Evolutionary conservation across 78 protist species (phyloP).

Genomic region (Speleostelium caveatum): DNA sequence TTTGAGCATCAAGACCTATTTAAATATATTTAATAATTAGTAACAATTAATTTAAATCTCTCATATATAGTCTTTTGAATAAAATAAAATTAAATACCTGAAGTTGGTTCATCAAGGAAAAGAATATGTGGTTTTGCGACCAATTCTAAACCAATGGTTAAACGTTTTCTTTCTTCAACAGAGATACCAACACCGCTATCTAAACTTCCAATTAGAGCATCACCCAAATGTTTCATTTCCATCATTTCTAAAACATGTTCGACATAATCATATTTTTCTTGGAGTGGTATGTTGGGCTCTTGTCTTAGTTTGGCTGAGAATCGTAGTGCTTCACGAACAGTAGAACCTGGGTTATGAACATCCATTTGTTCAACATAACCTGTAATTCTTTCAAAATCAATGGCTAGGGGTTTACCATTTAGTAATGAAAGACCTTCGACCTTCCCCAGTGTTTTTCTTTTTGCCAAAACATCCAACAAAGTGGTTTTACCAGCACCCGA

Average conservation of each 20-base stretch:
- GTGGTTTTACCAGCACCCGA: slow-evolving; percentile 92
- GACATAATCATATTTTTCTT: slow-evolving; percentile 42
- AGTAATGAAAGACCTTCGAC: slow-evolving; percentile 78
- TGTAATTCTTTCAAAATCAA: slow-evolving; percentile 73
- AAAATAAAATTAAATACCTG: slow-evolving; percentile 68
- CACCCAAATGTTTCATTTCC: slow-evolving; percentile 81
- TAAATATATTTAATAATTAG: slow-evolving; percentile 90
- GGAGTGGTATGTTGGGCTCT: slow-evolving; percentile 32
- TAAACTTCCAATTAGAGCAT: slow-evolving; percentile 72
- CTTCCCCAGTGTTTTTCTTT: slow-evolving; percentile 83
- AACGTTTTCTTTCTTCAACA: slow-evolving; percentile 74
- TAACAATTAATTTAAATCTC: slow-evolving; percentile 48
- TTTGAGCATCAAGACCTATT: not conserved
- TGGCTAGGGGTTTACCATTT: slow-evolving; percentile 82
- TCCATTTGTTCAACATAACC: slow-evolving; percentile 83
- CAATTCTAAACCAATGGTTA: slow-evolving; percentile 80
- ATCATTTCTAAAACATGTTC: slow-evolving; percentile 70
- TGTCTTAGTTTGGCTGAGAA: slow-evolving; percentile 65
- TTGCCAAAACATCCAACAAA: slow-evolving; percentile 88
- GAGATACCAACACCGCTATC: slow-evolving; percentile 77
- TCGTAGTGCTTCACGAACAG: slow-evolving; percentile 68
- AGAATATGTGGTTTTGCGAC: slow-evolving; percentile 80
- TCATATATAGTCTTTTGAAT: slow-evolving; percentile 33
- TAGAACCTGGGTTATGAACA: slow-evolving; percentile 62
- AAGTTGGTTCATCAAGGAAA: slow-evolving; percentile 28